These are phyloP conservation scores for Aspergillus ibericus DNA, from an alignment of 2,329 filamentous ascomycete genomes.

Conservation along the genomic window DNA sequence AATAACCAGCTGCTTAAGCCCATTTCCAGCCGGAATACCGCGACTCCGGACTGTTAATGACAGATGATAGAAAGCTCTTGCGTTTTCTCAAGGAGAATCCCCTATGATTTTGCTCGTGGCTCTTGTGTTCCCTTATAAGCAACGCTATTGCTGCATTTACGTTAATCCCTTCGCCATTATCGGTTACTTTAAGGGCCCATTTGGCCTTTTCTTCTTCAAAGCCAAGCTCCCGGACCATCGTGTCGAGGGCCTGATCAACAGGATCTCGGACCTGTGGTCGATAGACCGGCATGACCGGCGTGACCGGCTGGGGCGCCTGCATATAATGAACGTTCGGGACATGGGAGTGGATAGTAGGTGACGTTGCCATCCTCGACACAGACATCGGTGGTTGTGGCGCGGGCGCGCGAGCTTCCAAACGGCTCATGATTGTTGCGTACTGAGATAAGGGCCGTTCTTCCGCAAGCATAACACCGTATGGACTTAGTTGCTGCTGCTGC, in stretches of 20 bases:
- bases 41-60: conserved; percentile 27
- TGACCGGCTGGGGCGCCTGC: neutral
- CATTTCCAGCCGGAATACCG: conserved; percentile 39
- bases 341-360: conserved; percentile 15
- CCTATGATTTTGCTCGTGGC: conserved; percentile 21
- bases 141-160: conserved; percentile 59
- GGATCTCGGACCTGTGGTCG: conserved; percentile 49
- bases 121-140: conserved; percentile 46
- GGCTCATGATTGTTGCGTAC: conserved; percentile 38
- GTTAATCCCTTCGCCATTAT: conserved; percentile 60
- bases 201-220: conserved; percentile 58
- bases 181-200: conserved; percentile 59
- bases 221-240: conserved; percentile 59
- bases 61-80: conserved; percentile 24
- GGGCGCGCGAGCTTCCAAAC: conserved; percentile 28
- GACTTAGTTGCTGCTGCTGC: conserved; percentile 13
- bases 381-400: conserved; percentile 16
- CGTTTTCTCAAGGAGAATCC: conserved; percentile 17
- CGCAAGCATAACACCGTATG: conserved; percentile 22
- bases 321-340: conserved; percentile 1
- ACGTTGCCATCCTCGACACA: conserved; percentile 9
- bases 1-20: conserved; percentile 29
- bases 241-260: conserved; percentile 56
- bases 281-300: neutral
- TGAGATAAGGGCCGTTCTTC: conserved; percentile 44